phyloP scores from a whole-genome alignment of 495 filamentous ascomycete species.

The Stereocaulon alpinum region DNA sequence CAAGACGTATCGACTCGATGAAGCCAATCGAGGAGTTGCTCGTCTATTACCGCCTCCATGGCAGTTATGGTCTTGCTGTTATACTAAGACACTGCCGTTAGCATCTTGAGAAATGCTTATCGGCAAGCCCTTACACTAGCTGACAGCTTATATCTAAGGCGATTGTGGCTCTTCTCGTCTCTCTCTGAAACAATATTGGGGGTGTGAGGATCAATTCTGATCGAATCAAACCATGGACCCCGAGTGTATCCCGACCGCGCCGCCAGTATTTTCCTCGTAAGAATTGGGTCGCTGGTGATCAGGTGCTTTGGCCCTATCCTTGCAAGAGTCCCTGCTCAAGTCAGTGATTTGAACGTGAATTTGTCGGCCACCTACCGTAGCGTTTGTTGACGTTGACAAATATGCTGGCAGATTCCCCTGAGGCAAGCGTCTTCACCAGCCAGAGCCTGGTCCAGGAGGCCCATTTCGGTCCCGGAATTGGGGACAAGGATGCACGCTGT shows the following conservation, averaged over 20 bases:
- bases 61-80: constrained; percentile 32
- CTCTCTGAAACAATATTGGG: constrained; percentile 30
- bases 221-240: constrained; percentile 21
- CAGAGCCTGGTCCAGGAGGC: constrained; percentile 10
- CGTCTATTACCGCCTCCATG: constrained; percentile 29
- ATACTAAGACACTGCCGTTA: constrained; percentile 26
- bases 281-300: constrained; percentile 31
- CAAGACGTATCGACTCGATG: constrained; percentile 29
- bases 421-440: constrained; percentile 9
- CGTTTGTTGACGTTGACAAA: constrained; percentile 4
- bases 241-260: constrained; percentile 28
- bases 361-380: constrained; percentile 4
- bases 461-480: constrained; percentile 13
- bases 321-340: constrained; percentile 28
- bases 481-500: not conserved
- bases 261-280: constrained; percentile 25
- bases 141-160: constrained; percentile 28
- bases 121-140: constrained; percentile 27
- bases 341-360: not conserved
- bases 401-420: not conserved
- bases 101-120: not conserved
- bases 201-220: constrained; percentile 26
- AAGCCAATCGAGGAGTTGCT: constrained; percentile 25
- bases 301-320: constrained; percentile 36
- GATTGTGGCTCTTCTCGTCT: constrained; percentile 26